These are phyloP conservation scores for Paratinospora sagittata DNA, from an alignment of 164 flowering plant genomes.

Conservation along the genomic window DNA sequence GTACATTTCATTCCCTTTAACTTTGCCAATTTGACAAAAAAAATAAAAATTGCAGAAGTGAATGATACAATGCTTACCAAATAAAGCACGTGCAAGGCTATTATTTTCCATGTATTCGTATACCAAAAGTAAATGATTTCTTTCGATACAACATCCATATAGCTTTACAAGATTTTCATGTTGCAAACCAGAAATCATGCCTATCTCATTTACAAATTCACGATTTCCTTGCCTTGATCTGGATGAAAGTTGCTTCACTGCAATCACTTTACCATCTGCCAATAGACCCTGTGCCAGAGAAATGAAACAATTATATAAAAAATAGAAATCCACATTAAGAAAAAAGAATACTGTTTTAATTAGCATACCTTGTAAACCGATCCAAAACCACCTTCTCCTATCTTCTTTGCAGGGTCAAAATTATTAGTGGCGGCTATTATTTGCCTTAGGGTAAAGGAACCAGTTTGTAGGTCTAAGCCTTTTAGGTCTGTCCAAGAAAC, in stretches of 20 bases:
- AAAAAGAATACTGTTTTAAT: not conserved
- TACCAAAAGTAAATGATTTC: conserved; percentile 7
- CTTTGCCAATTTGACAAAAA: not conserved
- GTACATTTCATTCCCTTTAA: not conserved
- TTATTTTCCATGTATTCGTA: conserved; percentile 9
- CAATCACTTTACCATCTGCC: conserved; percentile 10
- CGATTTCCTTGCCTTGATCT: conserved; percentile 12
- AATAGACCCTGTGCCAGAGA: not conserved
- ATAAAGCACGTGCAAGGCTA: conserved; percentile 13
- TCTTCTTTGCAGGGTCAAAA: conserved; percentile 48
- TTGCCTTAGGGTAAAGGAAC: conserved; percentile 46
- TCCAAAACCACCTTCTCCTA: conserved; percentile 77
- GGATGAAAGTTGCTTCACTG: conserved; percentile 10
- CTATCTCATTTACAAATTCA: conserved; percentile 13
- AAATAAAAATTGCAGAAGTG: not conserved
- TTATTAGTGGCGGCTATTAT: conserved; percentile 48
- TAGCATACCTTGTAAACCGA: conserved; percentile 54
- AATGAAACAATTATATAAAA: not conserved
- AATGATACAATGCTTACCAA: conserved; percentile 1
- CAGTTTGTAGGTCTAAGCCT: conserved; percentile 34
- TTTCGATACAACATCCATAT: conserved; percentile 10
- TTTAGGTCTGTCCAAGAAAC: conserved; percentile 19
- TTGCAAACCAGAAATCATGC: conserved; percentile 13
- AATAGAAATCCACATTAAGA: not conserved
- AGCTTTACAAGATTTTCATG: conserved; percentile 8